These are phyloP conservation scores for Talaromyces sp. DNA, from an alignment of 2,329 filamentous ascomycete genomes.

Conservation along the genomic window DNA sequence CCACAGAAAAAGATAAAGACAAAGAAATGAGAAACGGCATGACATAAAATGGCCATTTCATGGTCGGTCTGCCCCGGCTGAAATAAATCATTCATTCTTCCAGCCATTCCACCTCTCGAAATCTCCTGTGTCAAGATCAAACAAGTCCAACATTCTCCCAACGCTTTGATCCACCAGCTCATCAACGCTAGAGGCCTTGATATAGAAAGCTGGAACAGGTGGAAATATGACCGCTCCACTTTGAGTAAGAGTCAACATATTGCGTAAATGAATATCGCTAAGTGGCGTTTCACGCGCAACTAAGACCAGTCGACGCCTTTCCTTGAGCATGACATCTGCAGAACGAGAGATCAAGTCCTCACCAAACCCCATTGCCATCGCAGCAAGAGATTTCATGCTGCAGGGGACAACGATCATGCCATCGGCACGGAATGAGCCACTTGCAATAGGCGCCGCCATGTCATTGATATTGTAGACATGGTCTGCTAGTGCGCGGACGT, in stretches of 20 bases:
- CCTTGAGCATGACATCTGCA: constrained; percentile 49
- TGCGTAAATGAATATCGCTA: constrained; percentile 46
- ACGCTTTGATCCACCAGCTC: constrained; percentile 47
- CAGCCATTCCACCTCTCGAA: constrained; percentile 30
- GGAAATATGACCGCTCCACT: constrained; percentile 45
- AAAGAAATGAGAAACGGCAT: too few relatives aligned
- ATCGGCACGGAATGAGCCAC: constrained; percentile 44
- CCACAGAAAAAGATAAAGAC: too few relatives aligned
- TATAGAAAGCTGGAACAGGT: constrained; percentile 47
- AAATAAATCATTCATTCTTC: constrained; percentile 17
- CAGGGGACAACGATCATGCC: constrained; percentile 50
- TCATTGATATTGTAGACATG: constrained; percentile 42
- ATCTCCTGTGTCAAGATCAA: constrained; percentile 41
- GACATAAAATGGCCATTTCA: too few relatives aligned
- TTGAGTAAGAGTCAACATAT: constrained; percentile 43
- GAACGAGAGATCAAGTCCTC: constrained; percentile 47
- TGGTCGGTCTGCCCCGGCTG: too few relatives aligned
- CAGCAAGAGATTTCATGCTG: constrained; percentile 49
- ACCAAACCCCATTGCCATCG: constrained; percentile 40
- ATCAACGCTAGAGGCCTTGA: constrained; percentile 36
- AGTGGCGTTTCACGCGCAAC: constrained; percentile 46
- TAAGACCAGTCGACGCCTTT: constrained; percentile 40
- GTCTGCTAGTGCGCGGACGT: constrained; percentile 38
- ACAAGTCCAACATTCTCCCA: constrained; percentile 46
- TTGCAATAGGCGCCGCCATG: constrained; percentile 45